Evolutionary conservation across 495 filamentous ascomycete species (phyloP), one percentile per base, ranked within the genome.

Genomic region (Bacidia gigantensis): DNA sequence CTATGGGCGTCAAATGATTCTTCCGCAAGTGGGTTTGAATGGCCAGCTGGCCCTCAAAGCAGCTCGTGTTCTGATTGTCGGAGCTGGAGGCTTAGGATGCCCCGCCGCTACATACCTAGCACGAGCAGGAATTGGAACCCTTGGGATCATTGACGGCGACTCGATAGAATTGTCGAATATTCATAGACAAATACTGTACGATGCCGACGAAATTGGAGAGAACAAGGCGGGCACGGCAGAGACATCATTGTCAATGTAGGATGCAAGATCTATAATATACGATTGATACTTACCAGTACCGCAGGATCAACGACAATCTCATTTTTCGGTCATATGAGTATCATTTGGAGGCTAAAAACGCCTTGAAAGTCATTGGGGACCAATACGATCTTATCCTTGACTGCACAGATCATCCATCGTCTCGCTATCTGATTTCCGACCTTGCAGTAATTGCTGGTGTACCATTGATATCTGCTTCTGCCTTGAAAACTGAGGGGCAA

Each of bases 381-480:
- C 2, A 66, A 2, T 96, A 93, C 63, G 87, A 96, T 60, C 56
- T 95, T 3, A 78, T 97, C 23, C 76, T 98, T 25, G 92, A 98
- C 65, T 98, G 92, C 60, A 95, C 89, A 3, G 92, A 98, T 65
- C 87, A 87, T 51, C 92, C 90, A 0, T 82, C 83, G 3, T 83
- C 89, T 0, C 86, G 92, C 38, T 97, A 98, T 63, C 73, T 97
- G 3, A 86, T 97, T 58, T 95, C 89, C 0, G 92, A 98, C 58
- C 76, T 86, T 14, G 87, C 86, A 49, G 84, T 96, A 1, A 67
- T 95, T 10, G 67, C 86, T 1, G 62, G 71, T 1, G 95, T 89
- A 58, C 80, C 88, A 0, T 72, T 98, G 24, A 79, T 98, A 24
- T 92, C 87, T 1, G 90, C 89, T 0, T 92, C 88, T 2, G 89